Evolutionary conservation across 495 filamentous ascomycete genomes (phyloP).

Genomic region (Penicillium goetzii): DNA sequence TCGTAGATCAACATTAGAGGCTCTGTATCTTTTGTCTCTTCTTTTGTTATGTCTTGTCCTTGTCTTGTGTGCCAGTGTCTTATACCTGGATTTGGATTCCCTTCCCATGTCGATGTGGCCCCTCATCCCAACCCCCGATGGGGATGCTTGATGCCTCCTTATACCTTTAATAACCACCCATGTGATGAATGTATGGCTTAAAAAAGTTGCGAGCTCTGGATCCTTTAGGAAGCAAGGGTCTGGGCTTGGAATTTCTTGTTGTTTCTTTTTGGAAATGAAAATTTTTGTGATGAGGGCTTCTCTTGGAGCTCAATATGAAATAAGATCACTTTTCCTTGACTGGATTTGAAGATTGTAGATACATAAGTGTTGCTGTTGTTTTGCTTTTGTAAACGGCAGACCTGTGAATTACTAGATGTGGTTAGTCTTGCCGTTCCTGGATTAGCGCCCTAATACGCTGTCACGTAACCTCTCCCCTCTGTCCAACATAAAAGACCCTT

Average conservation of each 20-base stretch:
- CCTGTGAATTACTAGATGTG: too few species aligned
- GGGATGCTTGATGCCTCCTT: slow-evolving; percentile 28
- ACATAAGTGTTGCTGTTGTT: too few species aligned
- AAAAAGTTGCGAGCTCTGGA: slow-evolving; percentile 19
- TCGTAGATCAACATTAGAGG: slow-evolving; percentile 17
- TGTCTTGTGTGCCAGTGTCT: background rate
- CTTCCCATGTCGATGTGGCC: slow-evolving; percentile 1
- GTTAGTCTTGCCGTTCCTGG: too few species aligned
- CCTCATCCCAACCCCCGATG: background rate
- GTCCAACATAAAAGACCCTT: too few species aligned
- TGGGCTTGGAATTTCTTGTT: background rate
- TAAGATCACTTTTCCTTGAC: too few species aligned
- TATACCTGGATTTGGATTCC: background rate
- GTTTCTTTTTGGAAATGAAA: background rate
- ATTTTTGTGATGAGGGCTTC: too few species aligned
- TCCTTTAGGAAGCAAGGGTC: background rate
- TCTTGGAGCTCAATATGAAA: too few species aligned
- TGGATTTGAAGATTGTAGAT: too few species aligned
- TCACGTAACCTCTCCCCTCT: too few species aligned
- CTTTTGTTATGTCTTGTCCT: slow-evolving; percentile 2
- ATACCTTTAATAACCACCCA: slow-evolving; percentile 9
- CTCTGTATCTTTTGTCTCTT: slow-evolving; percentile 9
- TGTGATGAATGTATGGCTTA: slow-evolving; percentile 37
- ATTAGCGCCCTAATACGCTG: too few species aligned
- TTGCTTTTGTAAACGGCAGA: too few species aligned